Base-by-base conservation (phyloP, 1,284 basidiomycete genomes). In the Wallemia ichthyophaga region DNA sequence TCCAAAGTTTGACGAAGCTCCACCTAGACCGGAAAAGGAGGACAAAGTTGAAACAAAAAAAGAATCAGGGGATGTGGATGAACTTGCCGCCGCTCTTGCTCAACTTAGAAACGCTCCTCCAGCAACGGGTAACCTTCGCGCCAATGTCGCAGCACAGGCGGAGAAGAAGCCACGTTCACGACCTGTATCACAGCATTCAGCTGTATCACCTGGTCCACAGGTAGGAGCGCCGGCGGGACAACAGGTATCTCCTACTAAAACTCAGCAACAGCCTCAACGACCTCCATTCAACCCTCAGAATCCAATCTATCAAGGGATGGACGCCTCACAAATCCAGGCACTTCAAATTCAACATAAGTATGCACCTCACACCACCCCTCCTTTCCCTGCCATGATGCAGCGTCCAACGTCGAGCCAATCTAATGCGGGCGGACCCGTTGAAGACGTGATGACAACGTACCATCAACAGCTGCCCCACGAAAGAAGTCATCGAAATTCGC, bases 381-480 rank as follows among this genome's bases (percentile, higher is more conserved):
- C 37, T 48, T 48, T 48, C 37, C 37, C 37, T 17, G 37, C 37
- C 5, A 48, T 48, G 37, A 48, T 48, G 37, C 37, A 48, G n/a
- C 11, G 37, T 17, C 37, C 37, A 11, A 19, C 56, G 58, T 25
- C 25, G 57, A n/a, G 63, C 59, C 62, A 67, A 60, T 72, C 67
- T 58, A 65, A 71, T 62, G 69, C 72, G 17, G 72, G 70, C 68
- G 1, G 64, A 68, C 57, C 64, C 64, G 54, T 60, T 25, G 61
- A 62, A 27, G 32, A 54, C 37, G 48, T 58, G 27, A 25, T 58
- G 56, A n/a, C 58, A 21, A 48, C 61, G 61, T 63, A 54, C 25
- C 62, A 33, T 48, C 60, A 26, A 32, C 27, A 33, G 21, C n/a
- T 33, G 27, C 61, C 57, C 23, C 62, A 66, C 64, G 28, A 60